Evolutionary conservation across 306 rosid species (phyloP), one percentile per base, ranked within the genome.

Genomic region (Vicia faba): DNA sequence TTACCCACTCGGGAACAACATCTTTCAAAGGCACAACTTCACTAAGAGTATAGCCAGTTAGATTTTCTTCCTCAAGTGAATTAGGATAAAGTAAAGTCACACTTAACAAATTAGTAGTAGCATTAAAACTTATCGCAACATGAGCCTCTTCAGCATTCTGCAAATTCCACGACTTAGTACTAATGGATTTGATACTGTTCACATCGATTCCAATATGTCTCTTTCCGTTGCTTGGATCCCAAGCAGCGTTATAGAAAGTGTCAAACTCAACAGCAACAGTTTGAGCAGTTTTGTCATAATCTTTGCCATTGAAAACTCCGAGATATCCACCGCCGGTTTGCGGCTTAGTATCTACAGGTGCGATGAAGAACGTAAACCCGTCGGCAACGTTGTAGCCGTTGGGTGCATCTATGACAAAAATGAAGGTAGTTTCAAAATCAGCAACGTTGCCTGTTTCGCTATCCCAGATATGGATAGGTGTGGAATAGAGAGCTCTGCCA

Each of bases 381-480:
- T 49, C 48, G 0, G 71, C 46, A 3, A 28, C 1, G 1, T 7
- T 33, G 8, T 0, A 0, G 4, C n/a, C 1, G 1, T 18, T 1
- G 0, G 71, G 35, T 0, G 48, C 61, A 2, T 14, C 3, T 10
- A 53, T 19, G n/a, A 13, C 10, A 39, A 68, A 68, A 8, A 26
- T 7, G 36, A 68, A 50, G 14, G 15, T 0, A 16, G 63, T 53
- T 25, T 2, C 8, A 4, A 66, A 66, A 50, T 61, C 23, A 12
- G 63, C 72, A 0, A 38, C 33, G 1, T 5, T n/a, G 11, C 19
- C 63, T 9, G 51, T 38, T 11, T 0, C 4, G 1, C 13, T 35
- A 7, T 68, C 72, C 72, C 72, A 68, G 4, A 68, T 36, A 14
- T 35, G 61, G 5, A 67, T 11, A 6, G 72, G 72, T 20, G 50